Conservation (phyloP, 257 asterid genomes). For the Cynanchum wilfordii region DNA sequence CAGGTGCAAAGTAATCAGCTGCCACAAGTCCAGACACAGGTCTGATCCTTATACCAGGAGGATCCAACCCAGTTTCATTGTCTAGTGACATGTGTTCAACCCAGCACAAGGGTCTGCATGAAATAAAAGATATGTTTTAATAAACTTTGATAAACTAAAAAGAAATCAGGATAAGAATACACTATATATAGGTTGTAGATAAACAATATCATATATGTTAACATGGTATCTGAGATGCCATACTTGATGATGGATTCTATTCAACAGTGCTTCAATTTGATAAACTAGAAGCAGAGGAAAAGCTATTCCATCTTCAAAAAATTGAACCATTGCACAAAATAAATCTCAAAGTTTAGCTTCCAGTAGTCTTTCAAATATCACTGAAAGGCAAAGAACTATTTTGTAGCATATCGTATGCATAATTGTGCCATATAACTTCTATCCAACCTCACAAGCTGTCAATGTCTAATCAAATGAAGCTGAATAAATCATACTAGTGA, state of each 20-base stretch:
- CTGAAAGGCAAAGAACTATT: background rate
- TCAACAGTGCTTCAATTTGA: background rate
- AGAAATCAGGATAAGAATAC: background rate
- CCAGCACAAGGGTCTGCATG: constrained; percentile 61
- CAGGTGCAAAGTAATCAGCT: constrained; percentile 84
- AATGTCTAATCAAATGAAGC: background rate
- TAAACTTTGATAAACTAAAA: background rate
- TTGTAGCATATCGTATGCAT: background rate
- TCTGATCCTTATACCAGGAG: constrained; percentile 69
- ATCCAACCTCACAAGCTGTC: background rate
- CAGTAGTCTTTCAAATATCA: background rate
- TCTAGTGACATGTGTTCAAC: constrained; percentile 79
- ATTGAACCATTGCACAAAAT: background rate
- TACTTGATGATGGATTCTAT: background rate
- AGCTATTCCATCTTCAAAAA: background rate
- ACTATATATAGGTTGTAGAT: background rate
- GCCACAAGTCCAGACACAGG: constrained; percentile 86
- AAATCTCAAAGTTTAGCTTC: background rate
- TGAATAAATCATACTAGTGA: background rate
- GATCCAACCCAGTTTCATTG: constrained; percentile 77
- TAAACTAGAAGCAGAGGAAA: background rate
- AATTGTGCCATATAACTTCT: background rate
- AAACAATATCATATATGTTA: background rate
- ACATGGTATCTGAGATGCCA: background rate
- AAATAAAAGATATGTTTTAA: background rate